Conservation (phyloP, 192 early-diverging fungal genomes). For the Linnemannia exigua region DNA sequence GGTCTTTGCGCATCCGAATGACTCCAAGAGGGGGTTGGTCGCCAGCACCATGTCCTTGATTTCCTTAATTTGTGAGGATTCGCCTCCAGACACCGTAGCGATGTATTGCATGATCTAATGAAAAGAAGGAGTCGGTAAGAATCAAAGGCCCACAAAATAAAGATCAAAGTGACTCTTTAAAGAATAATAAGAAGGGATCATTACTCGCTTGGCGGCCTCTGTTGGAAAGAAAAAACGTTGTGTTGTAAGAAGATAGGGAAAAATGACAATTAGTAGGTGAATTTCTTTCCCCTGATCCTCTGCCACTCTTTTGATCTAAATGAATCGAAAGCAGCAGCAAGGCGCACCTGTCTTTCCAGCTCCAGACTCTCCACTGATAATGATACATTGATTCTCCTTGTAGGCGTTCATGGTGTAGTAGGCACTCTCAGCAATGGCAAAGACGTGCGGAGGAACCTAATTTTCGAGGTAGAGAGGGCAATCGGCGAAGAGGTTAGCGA, state of each 20-base stretch:
- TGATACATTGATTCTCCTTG: conserved; percentile 99
- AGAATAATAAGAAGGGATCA: neutral
- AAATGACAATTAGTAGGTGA: neutral
- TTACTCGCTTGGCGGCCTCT: conserved; percentile 87
- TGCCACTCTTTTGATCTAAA: neutral
- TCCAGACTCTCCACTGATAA: conserved; percentile 97
- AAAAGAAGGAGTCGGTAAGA: neutral
- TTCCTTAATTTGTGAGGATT: conserved; percentile 85
- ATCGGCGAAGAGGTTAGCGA: conserved; percentile 4
- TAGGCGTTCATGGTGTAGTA: conserved; percentile 97
- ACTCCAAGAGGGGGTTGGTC: conserved; percentile 98
- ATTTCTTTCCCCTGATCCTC: neutral
- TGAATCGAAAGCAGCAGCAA: neutral
- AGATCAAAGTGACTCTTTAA: neutral
- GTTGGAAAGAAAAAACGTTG: neutral
- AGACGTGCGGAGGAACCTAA: conserved; percentile 96
- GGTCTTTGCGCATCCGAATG: conserved; percentile 99
- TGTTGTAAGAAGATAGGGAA: neutral
- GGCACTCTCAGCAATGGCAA: conserved; percentile 93
- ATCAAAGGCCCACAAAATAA: neutral
- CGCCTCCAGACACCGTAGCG: conserved; percentile 92
- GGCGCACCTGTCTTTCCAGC: conserved; percentile 85
- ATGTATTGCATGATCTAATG: conserved; percentile 96
- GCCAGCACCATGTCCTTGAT: conserved; percentile 99
- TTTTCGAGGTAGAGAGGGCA: neutral